A percentile compares a stretch with the other conserved stretches of the same genome.
Evolutionary conservation across 148 eudicot species (phyloP).

Genomic region (Diospyros kaki): DNA sequence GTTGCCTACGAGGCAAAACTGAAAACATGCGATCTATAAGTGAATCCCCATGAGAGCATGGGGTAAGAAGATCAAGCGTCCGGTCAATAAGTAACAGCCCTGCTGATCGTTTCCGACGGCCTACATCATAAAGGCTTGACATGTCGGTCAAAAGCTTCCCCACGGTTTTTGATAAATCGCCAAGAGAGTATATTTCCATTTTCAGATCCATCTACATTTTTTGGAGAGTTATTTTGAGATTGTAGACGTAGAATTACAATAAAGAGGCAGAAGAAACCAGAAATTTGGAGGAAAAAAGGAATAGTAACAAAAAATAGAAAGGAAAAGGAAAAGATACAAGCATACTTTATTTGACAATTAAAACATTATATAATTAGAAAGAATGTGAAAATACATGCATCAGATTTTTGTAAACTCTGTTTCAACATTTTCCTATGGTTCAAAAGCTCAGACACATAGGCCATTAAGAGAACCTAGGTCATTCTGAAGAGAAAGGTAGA

Average conservation of each 20-base stretch:
- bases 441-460: not conserved
- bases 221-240: not conserved
- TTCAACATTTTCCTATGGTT: not conserved
- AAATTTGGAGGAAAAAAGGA: not conserved
- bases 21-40: slow-evolving; percentile 79
- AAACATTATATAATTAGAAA: not conserved
- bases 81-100: slow-evolving; percentile 88
- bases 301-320: not conserved
- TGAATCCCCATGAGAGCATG: slow-evolving; percentile 89
- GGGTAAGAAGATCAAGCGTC: slow-evolving; percentile 93
- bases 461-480: not conserved
- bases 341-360: not conserved
- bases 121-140: slow-evolving; percentile 99
- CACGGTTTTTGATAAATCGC: slow-evolving; percentile 79
- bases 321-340: not conserved
- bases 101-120: slow-evolving; percentile 89
- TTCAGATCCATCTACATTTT: slow-evolving; percentile 92
- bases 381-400: not conserved
- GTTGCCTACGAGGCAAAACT: slow-evolving; percentile 63
- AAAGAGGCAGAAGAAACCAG: not conserved
- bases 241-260: too few species aligned
- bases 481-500: not conserved
- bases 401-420: not conserved
- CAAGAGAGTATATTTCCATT: slow-evolving; percentile 90
- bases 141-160: slow-evolving; percentile 91